phyloP scores from a whole-genome alignment of 306 rosid genomes.

The Adenanthera pavonina region DNA sequence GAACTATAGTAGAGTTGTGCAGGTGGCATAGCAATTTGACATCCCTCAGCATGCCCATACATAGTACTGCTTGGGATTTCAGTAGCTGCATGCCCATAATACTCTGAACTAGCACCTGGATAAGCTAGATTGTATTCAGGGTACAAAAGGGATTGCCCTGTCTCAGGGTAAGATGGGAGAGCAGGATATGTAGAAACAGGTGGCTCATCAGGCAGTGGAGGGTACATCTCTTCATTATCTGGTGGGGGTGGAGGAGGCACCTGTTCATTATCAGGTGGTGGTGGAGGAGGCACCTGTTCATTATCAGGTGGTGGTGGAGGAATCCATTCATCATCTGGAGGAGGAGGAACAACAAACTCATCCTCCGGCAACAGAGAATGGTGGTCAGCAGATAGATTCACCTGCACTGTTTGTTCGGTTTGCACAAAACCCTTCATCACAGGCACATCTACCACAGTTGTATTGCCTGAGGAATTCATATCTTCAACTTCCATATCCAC shows the following conservation, averaged over 20 bases:
- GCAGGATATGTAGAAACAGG: constrained; percentile 53
- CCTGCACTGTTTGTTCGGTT: constrained; percentile 49
- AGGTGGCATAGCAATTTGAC: constrained; percentile 58
- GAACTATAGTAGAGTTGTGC: constrained; percentile 70
- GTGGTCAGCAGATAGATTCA: constrained; percentile 40
- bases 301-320: constrained; percentile 98
- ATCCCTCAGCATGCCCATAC: constrained; percentile 65
- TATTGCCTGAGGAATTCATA: constrained; percentile 54
- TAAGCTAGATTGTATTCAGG: constrained; percentile 61
- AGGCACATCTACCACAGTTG: constrained; percentile 34
- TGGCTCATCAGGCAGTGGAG: constrained; percentile 88
- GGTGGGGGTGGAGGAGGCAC: constrained; percentile 96
- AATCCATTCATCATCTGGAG: constrained; percentile 95
- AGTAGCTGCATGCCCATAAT: constrained; percentile 64
- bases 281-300: constrained; percentile 91
- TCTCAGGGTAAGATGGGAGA: constrained; percentile 66
- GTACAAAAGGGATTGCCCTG: constrained; percentile 65
- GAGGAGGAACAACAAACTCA: constrained; percentile 66
- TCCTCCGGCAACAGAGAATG: constrained; percentile 48
- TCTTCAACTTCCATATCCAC: constrained; percentile 99
- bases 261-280: constrained; percentile 88
- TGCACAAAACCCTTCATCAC: constrained; percentile 42
- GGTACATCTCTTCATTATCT: constrained; percentile 74
- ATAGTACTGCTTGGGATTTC: constrained; percentile 55
- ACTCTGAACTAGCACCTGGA: constrained; percentile 60